These are phyloP conservation scores for Fusarium nodosum DNA, from an alignment of 2,329 filamentous ascomycete species.

Conservation along the genomic window DNA sequence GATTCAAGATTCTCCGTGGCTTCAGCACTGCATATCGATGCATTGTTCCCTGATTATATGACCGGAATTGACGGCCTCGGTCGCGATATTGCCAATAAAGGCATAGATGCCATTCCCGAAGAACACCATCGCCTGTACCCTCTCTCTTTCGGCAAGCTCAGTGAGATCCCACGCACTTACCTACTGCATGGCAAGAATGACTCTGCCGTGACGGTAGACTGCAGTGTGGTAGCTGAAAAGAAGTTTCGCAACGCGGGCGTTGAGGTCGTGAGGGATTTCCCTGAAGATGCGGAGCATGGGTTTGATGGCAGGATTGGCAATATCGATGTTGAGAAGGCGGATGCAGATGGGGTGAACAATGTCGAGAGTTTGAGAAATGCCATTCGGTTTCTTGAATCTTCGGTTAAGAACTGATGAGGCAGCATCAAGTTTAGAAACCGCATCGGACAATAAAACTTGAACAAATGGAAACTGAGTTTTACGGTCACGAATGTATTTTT, in stretches of 20 bases:
- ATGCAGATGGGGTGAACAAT: conserved; percentile 4
- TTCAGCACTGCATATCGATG: conserved; percentile 41
- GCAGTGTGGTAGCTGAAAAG: conserved; percentile 36
- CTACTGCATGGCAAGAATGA: conserved; percentile 42
- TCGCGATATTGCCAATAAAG: conserved; percentile 20
- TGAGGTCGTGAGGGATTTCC: conserved; percentile 31
- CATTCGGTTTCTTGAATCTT: conserved; percentile 33
- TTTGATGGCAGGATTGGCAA: conserved; percentile 36
- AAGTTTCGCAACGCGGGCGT: conserved; percentile 32
- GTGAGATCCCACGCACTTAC: conserved; percentile 33
- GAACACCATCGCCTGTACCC: conserved; percentile 36
- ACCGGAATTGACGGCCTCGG: conserved; percentile 31
- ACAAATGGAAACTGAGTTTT: too few species aligned
- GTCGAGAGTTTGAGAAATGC: conserved; percentile 33
- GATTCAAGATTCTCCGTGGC: conserved; percentile 17
- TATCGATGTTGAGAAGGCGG: conserved; percentile 31
- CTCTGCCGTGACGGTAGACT: conserved; percentile 39
- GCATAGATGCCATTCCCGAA: conserved; percentile 23
- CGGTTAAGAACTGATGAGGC: neutral
- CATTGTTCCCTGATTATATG: conserved; percentile 43
- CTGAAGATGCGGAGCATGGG: conserved; percentile 41
- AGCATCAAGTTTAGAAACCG: neutral
- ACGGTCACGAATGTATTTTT: neutral
- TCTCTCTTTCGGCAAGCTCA: conserved; percentile 27
- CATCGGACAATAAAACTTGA: neutral